Base-by-base conservation (phyloP, 2,329 filamentous ascomycete genomes). In the Pseudogymnoascus sp. region DNA sequence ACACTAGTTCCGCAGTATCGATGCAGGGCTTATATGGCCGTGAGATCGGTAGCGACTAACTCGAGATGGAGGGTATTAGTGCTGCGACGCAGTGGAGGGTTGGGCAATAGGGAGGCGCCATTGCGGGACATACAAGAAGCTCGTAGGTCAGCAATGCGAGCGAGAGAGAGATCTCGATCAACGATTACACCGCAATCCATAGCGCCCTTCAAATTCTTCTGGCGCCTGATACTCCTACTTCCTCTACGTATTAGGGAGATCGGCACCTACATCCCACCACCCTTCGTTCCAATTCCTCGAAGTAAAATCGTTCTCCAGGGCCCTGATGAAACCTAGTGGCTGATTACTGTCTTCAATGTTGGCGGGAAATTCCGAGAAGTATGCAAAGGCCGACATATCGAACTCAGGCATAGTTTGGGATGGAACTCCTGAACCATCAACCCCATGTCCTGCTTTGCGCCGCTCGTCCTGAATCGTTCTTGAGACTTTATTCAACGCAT, bases 211-310 rank as follows among this genome's bases (percentile, higher is more conserved):
- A 26, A 26, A 26, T 50, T 50, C 14, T 50, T 29, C 44, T 1
- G 4, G 44, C 19, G 29, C 24, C 44, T 10, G 24, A 50, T 29
- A 26, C 6, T 50, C n/a, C 26, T 33, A 7, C 26, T 56, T 19
- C 47, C 26, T 56, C 47, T 56, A 56, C n/a, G 47, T 33, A 13
- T 33, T 6, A 13, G 26, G 16, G 19, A 33, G 47, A 13, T 56
- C 26, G 11, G n/a, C 29, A 19, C 26, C 26, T 56, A 56, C n/a
- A 56, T 33, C 47, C 44, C 47, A 56, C 47, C 47, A 56, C n/a
- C 26, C 47, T 56, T 56, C 47, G 33, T 56, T 56, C 47, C 47
- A 56, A 56, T 56, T 56, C 26, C 26, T 19, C n/a, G 47, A 33
- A 56, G 47, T 56, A 33, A 56, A 56, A 26, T 56, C 47, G 6